Evolutionary conservation across 495 filamentous ascomycete genomes (phyloP).

Genomic region (Filosporella fistucella): DNA sequence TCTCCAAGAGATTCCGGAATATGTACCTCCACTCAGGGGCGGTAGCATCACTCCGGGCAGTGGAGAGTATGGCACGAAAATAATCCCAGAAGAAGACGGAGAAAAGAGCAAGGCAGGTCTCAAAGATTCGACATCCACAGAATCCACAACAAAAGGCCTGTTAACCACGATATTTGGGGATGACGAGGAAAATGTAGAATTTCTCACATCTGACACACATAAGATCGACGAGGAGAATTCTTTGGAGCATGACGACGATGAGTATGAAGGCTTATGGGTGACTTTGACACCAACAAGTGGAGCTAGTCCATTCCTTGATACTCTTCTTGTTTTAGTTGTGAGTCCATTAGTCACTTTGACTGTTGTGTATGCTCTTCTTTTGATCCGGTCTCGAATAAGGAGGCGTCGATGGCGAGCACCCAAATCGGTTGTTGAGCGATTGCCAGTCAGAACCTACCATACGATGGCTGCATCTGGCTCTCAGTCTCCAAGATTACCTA

Average conservation of each 20-base stretch:
- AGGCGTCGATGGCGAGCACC: slow-evolving; percentile 91
- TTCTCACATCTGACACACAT: slow-evolving; percentile 7
- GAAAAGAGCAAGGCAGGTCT: neutral
- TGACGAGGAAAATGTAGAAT: slow-evolving; percentile 31
- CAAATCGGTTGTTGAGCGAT: slow-evolving; percentile 88
- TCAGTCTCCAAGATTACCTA: slow-evolving; percentile 47
- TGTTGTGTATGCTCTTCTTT: slow-evolving; percentile 84
- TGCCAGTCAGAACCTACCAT: slow-evolving; percentile 94
- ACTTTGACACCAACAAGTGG: slow-evolving; percentile 88
- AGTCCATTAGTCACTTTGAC: slow-evolving; percentile 89
- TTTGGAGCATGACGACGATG: slow-evolving; percentile 28
- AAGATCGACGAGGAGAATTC: slow-evolving; percentile 9
- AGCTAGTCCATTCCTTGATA: slow-evolving; percentile 94
- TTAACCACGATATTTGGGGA: slow-evolving; percentile 45
- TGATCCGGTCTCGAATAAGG: slow-evolving; percentile 84
- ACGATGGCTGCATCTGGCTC: slow-evolving; percentile 62
- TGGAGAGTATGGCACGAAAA: slow-evolving; percentile 58
- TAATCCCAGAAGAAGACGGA: slow-evolving; percentile 1
- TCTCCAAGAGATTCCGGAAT: slow-evolving; percentile 32
- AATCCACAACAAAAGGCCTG: slow-evolving; percentile 27
- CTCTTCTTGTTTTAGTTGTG: slow-evolving; percentile 85
- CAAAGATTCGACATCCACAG: slow-evolving; percentile 15
- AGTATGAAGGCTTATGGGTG: slow-evolving; percentile 88
- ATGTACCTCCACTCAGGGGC: slow-evolving; percentile 43
- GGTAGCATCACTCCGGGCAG: slow-evolving; percentile 75